Evolutionary conservation across 2,329 filamentous ascomycete genomes (phyloP), one percentile per base, ranked within the genome.

Genomic region (Cephalotrichum gorgonifer): DNA sequence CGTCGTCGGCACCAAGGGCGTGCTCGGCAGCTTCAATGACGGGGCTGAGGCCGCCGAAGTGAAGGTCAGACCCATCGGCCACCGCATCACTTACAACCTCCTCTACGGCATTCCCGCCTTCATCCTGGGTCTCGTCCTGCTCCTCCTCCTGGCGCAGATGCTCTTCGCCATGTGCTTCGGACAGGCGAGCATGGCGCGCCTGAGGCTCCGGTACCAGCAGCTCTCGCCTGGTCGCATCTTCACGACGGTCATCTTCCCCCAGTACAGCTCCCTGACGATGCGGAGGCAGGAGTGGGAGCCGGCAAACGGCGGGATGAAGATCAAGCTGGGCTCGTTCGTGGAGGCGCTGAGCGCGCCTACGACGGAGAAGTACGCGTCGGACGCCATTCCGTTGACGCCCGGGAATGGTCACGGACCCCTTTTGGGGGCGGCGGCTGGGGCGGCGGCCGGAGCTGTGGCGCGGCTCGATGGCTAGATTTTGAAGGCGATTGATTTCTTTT

Each of bases 71-170:
- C 54, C 55, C 4, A 55, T 51, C n/a, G 50, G 55, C 7, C 53
- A 50, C 28, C 42, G 48, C 8, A 48, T 57, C 45, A 56, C 54
- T 33, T 57, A 56, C 48, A 51, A 44, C 6, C 56, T 51, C 48
- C 43, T 27, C 4, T 57, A 56, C 47, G 55, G 52, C 5, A 56
- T 57, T 8, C 56, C 56, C 0, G 56, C 55, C 4, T 54, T 53
- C 28, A 43, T 57, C 5, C 44, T 56, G 12, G 31, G 47, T 1
- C 25, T 53, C 6, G 30, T 33, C 27, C 48, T 56, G 39, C 5
- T 49, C n/a, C 26, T 52, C 3, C 46, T 55, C 15, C 46, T 50
- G 7, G 26, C 53, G 5, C 44, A 41, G 2, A 48, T 54, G n/a
- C 23, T 51, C 15, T 45, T 44, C 11, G 50, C 51, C 1, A 30